Percentiles rank a stretch among this genome's conserved stretches.
phyloP scores from a whole-genome alignment of 2,329 filamentous ascomycete genomes.

The Cordyceps militaris region DNA sequence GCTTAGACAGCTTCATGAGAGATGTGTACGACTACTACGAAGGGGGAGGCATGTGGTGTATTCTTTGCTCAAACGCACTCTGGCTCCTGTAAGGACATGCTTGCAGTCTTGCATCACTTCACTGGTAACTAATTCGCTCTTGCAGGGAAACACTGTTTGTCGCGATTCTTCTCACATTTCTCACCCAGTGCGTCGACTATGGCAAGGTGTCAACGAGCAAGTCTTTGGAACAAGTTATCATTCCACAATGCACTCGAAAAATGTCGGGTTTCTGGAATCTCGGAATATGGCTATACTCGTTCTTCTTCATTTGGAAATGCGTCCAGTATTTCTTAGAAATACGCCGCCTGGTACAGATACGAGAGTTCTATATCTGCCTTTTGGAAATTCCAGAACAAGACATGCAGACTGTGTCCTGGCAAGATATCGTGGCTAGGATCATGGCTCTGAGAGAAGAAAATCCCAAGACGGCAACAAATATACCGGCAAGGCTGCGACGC shows the following conservation, averaged over 20 bases:
- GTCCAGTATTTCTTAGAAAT: conserved; percentile 69
- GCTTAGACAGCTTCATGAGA: conserved; percentile 79
- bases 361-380: conserved; percentile 78
- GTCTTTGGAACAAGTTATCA: conserved; percentile 45
- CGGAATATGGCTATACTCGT: conserved; percentile 74
- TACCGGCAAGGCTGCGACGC: conserved; percentile 44
- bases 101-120: not conserved
- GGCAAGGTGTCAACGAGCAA: conserved; percentile 60
- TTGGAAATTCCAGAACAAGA: conserved; percentile 75
- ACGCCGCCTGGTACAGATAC: conserved; percentile 66
- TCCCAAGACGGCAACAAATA: conserved; percentile 62
- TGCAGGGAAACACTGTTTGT: conserved; percentile 72
- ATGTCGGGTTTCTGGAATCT: conserved; percentile 74
- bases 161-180: conserved; percentile 72
- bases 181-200: conserved; percentile 83
- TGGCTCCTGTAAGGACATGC: conserved; percentile 59
- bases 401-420: conserved; percentile 93
- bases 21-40: conserved; percentile 83
- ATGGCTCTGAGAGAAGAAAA: conserved; percentile 82
- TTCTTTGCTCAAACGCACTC: conserved; percentile 63
- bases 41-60: conserved; percentile 78
- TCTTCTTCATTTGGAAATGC: conserved; percentile 77
- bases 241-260: conserved; percentile 66
- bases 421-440: conserved; percentile 77
- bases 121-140: conserved; percentile 5